Percentiles rank a stretch among this genome's conserved stretches.
Conservation (phyloP, 352 stramenopile genomes). For the Phytopythium litorale region DNA sequence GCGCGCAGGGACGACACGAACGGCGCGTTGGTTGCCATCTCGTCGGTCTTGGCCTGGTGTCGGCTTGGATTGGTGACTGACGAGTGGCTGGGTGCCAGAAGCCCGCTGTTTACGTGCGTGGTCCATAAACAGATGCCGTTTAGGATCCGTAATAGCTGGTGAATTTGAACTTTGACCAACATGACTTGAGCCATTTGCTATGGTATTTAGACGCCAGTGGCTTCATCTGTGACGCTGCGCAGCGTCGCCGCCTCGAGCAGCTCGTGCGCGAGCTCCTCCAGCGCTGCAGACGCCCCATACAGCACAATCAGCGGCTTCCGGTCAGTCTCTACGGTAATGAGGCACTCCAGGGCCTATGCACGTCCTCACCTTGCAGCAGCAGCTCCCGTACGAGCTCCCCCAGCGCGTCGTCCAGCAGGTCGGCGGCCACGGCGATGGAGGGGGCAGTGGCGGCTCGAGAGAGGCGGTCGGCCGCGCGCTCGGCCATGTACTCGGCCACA, state of each 20-base stretch:
- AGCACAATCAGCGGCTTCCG: not conserved
- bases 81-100: not conserved
- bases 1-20: conserved; percentile 45
- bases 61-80: not conserved
- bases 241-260: conserved; percentile 6
- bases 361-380: conserved; percentile 27
- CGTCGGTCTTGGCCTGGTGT: not conserved
- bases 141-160: not conserved
- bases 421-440: conserved; percentile 15
- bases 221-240: not conserved
- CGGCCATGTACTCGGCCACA: conserved; percentile 33
- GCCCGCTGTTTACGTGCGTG: not conserved
- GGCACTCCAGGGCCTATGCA: not conserved
- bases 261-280: conserved; percentile 23
- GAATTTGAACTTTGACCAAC: not conserved
- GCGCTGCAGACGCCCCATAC: conserved; percentile 13
- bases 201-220: not conserved
- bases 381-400: conserved; percentile 27
- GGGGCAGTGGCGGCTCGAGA: conserved; percentile 20
- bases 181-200: not conserved
- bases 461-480: conserved; percentile 19
- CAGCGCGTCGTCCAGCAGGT: conserved; percentile 35
- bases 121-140: not conserved
- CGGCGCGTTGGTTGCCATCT: conserved; percentile 17
- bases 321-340: not conserved